A percentile compares a stretch with the other conserved stretches of the same genome.
Evolutionary conservation across 2,329 filamentous ascomycete species (phyloP).

Genomic region (Rosellinia necatrix): DNA sequence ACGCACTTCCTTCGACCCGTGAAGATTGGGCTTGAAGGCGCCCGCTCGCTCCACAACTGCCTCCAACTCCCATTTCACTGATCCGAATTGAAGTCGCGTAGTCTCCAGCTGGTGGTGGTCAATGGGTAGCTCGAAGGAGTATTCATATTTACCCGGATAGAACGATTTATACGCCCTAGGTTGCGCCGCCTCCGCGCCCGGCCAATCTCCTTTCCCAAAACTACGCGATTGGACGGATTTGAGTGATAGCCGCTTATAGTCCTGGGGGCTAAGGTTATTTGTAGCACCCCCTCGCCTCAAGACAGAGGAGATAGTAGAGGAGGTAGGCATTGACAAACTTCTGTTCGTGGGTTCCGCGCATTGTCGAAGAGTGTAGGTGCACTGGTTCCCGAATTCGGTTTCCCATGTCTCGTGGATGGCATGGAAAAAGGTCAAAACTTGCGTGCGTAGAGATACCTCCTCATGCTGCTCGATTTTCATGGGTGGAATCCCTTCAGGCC

Average conservation of each 20-base stretch:
- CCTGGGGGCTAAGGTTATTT: constrained; percentile 50
- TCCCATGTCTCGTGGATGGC: constrained; percentile 66
- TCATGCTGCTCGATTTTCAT: constrained; percentile 83
- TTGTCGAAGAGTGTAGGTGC: constrained; percentile 56
- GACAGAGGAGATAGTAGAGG: constrained; percentile 42
- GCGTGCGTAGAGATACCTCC: constrained; percentile 82
- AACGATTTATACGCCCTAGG: constrained; percentile 85
- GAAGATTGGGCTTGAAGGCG: constrained; percentile 85
- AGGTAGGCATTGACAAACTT: constrained; percentile 38
- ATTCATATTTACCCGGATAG: constrained; percentile 70
- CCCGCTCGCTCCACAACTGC: constrained; percentile 84
- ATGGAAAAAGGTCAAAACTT: constrained; percentile 93
- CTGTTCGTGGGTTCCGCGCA: constrained; percentile 41
- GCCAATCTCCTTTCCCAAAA: constrained; percentile 78
- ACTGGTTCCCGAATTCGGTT: constrained; percentile 66
- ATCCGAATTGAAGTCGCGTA: constrained; percentile 83
- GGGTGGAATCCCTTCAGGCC: constrained; percentile 94
- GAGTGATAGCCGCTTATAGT: constrained; percentile 72
- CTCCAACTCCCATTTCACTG: constrained; percentile 86
- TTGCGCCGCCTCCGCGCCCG: constrained; percentile 62
- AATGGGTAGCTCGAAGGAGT: constrained; percentile 83
- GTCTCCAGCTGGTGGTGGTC: constrained; percentile 89
- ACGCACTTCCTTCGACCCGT: constrained; percentile 79
- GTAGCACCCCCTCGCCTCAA: constrained; percentile 38
- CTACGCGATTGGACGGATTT: constrained; percentile 83